Base-by-base conservation (phyloP, 768 basidiomycete genomes). In the Solioccasus polychromus region DNA sequence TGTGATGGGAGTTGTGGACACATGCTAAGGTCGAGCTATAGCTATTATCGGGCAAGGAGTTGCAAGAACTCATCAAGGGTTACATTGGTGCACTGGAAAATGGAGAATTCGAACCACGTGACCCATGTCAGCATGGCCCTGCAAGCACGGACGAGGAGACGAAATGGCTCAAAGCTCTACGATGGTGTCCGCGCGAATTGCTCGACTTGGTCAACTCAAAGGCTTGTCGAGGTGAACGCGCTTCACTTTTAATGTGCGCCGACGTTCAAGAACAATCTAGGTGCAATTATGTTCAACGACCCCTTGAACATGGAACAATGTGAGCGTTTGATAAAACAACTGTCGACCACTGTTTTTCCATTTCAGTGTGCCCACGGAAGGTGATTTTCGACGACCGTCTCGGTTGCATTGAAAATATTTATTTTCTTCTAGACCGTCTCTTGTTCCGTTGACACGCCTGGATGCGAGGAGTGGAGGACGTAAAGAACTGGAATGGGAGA, bases 231-330 rank as follows among this genome's bases (percentile, higher is more conserved):
- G 94, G 95, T 85, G 60, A 53, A 76, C 62, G 37, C 42, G 25
- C 38, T 31, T 24, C 17, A n/a, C 19, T n/a, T 31, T 44, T 10
- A n/a, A 5, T 28, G 25, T 30, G 12, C 15, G 25, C 29, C n/a
- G 20, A 35, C 22, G 28, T 38, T 55, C 10, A 58, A 28, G 18
- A 19, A 38, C 35, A 39, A 40, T 18, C 28, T 62, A 96, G 93
- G 94, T 42, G 94, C 95, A 3, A 89, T 96, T 65, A 96, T 97
- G 92, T 96, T 96, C 73, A 94, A 94, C 54, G 94, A 98, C 61
- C 47, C 72, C 0, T 71, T 99, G 39, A 79, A 72, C 12, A 43
- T 69, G 7, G 72, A 73, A 28, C 91, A 96, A 60, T 90, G 91
- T 62, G 62, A 76, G 53, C 69, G 73, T 37, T 76, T 99, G 32